A percentile compares a stretch with the other conserved stretches of the same genome.
Conservation (phyloP, 352 stramenopile species). For the Paralagenidium karlingii region DNA sequence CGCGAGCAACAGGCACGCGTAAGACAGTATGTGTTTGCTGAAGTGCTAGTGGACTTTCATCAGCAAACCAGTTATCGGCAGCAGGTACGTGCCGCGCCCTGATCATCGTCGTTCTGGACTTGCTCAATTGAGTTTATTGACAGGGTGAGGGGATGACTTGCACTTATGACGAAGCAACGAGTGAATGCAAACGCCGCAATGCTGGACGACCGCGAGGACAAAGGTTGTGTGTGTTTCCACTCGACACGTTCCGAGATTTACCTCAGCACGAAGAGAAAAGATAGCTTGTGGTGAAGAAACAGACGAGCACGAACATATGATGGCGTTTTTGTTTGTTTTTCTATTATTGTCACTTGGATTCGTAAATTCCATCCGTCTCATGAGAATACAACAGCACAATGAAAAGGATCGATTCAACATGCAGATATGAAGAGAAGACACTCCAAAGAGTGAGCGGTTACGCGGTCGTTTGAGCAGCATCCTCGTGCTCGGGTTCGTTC, state of each 20-base stretch:
- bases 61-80: conserved; percentile 36
- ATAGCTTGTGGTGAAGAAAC: too few relatives aligned
- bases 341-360: too few relatives aligned
- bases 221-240: conserved; percentile 25
- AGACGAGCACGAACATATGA: too few relatives aligned
- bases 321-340: too few relatives aligned
- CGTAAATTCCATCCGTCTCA: too few relatives aligned
- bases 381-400: too few relatives aligned
- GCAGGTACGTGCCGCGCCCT: conserved; percentile 23
- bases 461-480: too few relatives aligned
- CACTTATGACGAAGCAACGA: conserved; percentile 40
- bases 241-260: conserved; percentile 27
- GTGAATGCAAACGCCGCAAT: conserved; percentile 32
- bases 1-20: too few relatives aligned
- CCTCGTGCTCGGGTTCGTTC: too few relatives aligned
- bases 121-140: neutral
- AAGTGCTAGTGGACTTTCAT: conserved; percentile 36
- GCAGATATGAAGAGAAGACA: too few relatives aligned
- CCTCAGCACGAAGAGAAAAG: conserved; percentile 3
- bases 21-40: conserved; percentile 47
- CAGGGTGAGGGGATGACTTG: conserved; percentile 26
- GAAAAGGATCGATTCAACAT: too few relatives aligned
- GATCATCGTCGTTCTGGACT: neutral
- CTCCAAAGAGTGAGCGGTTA: too few relatives aligned
- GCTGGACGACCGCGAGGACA: conserved; percentile 25